Base-by-base conservation (phyloP, 306 rosid species). In the Lathyrus aphaca region DNA sequence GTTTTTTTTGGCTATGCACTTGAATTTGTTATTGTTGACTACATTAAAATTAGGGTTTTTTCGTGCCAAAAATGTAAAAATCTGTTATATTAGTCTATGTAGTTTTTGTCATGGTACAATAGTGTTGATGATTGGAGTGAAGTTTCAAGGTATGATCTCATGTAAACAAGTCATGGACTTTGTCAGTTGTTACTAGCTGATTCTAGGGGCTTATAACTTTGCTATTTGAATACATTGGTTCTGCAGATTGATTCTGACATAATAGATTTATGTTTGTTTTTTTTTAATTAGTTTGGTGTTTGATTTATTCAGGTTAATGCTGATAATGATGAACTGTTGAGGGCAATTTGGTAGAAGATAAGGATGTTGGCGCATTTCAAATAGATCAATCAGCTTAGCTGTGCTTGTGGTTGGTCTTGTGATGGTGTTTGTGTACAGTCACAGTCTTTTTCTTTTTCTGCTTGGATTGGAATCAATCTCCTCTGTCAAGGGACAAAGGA, bases 321-420 rank as follows among this genome's bases (percentile, higher is more conserved):
- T 54, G 69, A 16, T 11, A 66, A 49, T 7, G 63, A 25, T 73
- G 82, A 79, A 51, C 62, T 49, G 53, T 44, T 69, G 63, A 77
- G 77, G 73, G 92, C 96, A 48, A 35, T 63, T 51, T 86, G 86
- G 42, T 91, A 88, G 92, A 80, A 44, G 56, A 55, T 43, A 56
- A 81, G 67, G 30, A 62, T 59, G 56, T 37, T 56, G 68, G 56
- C 38, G 40, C 56, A 61, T 69, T 75, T 73, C 73, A 80, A 53
- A 53, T 53, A 53, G 32, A 21, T 54, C 60, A 23, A 49, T 49
- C 56, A 17, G 2, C 13, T 18, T 37, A 32, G 54, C 67, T 43
- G 45, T 69, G 61, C 32, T 17, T 66, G 27, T 59, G 50, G 71
- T 69, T 69, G 74, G 66, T 71, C 77, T 63, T 70, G 54, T 32